Base-by-base conservation (phyloP, 352 stramenopile genomes). In the Phytopythium kandeliae region DNA sequence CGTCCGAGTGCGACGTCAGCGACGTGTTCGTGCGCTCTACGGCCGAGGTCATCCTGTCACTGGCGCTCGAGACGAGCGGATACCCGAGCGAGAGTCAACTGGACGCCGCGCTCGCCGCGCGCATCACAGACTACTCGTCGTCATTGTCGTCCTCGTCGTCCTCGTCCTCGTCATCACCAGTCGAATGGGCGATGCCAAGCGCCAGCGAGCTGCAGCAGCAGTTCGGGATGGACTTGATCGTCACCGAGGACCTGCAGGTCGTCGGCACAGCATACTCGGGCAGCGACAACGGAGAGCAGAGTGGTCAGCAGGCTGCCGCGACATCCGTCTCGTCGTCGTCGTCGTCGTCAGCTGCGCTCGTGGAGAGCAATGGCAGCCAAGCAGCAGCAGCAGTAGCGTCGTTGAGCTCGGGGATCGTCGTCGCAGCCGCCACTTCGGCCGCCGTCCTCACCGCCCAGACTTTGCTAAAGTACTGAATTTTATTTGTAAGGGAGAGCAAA, bases 21-120 rank as follows among this genome's bases (percentile, higher is more conserved):
- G 62, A 55, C 37, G 59, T 71, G 30, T 68, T 58, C 60, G 57
- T 71, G 34, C 63, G 55, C 38, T 62, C 51, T 25, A 71, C 56
- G 21, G 63, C 59, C 3, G 59, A 71, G 59, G 52, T 59, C 4
- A 51, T 71, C 22, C 45, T 71, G 19, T 47, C 66, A 25, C 63
- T 71, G 33, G 42, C 52, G 22, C 45, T 35, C 24, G 63, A 53
- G 2, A 63, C 60, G 3, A 48, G 33, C 10, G 26, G 21, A 1
- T 52, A 54, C n/a, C 63, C 63, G 15, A 48, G 51, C 5, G 63
- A 71, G 55, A 57, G 55, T 3, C 42, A 68, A 9, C 43, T 68
- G 9, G 58, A 53, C n/a, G 51, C 59, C 17, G 63, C 63, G 2
- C 44, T 68, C 24, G 52, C 37, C 17, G 59, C 63, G 31, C 63